phyloP scores from a whole-genome alignment of 192 early-diverging fungal species.

The Powellomyces hirtus region DNA sequence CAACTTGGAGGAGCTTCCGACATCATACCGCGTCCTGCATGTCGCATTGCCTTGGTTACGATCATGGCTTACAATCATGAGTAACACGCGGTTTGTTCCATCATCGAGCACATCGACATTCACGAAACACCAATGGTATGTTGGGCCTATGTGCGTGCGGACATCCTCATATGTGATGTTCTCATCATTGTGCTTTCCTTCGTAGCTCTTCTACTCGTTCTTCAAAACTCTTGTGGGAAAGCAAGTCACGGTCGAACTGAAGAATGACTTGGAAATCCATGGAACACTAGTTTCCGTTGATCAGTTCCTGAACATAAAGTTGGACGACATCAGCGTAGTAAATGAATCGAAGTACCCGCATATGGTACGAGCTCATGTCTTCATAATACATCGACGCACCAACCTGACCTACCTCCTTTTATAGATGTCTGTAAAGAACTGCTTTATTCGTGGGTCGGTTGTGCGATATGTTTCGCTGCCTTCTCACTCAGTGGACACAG shows the following conservation, averaged over 20 bases:
- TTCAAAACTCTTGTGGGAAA: conserved; percentile 99
- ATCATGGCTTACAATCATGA: too few species aligned
- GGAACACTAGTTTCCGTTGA: conserved; percentile 96
- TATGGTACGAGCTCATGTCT: conserved; percentile 66
- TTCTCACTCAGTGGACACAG: conserved; percentile 85
- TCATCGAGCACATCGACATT: too few species aligned
- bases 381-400: not conserved
- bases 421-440: conserved; percentile 94
- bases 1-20: too few species aligned
- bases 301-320: conserved; percentile 98
- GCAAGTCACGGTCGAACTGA: conserved; percentile 94
- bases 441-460: conserved; percentile 98
- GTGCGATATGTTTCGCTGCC: conserved; percentile 95
- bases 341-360: conserved; percentile 88
- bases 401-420: too few species aligned
- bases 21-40: too few species aligned
- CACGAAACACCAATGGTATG: too few species aligned
- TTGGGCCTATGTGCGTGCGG: too few species aligned
- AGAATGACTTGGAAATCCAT: conserved; percentile 93
- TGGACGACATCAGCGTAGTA: conserved; percentile 86
- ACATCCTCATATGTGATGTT: too few species aligned
- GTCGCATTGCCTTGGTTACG: too few species aligned
- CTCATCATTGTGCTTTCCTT: too few species aligned
- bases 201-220: conserved; percentile 97
- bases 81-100: too few species aligned